Conservation (phyloP, 306 rosid genomes). For the Vicia sativa region DNA sequence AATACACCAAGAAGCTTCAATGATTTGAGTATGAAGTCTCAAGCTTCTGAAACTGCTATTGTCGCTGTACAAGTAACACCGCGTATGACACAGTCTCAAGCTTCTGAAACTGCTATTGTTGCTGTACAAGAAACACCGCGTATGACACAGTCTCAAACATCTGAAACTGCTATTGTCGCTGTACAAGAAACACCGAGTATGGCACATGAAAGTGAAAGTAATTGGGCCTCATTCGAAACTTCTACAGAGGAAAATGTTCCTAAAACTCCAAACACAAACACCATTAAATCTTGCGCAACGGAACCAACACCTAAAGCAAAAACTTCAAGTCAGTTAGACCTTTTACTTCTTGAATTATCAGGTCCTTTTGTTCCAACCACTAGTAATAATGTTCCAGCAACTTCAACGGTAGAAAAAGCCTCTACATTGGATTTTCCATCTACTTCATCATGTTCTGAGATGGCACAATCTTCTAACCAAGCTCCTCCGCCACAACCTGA, state of each 20-base stretch:
- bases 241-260: constrained; percentile 21
- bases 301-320: constrained; percentile 42
- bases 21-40: constrained; percentile 46
- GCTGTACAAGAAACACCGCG: constrained; percentile 41
- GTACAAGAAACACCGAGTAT: constrained; percentile 42
- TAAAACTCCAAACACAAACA: constrained; percentile 42
- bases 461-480: constrained; percentile 43
- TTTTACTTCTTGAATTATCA: constrained; percentile 62
- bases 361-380: constrained; percentile 45
- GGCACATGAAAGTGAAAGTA: constrained; percentile 43
- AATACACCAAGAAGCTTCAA: constrained; percentile 43
- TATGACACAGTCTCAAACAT: constrained; percentile 36
- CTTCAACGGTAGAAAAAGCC: constrained; percentile 33
- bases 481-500: constrained; percentile 36
- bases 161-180: constrained; percentile 32
- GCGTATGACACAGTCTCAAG: constrained; percentile 32
- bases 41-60: constrained; percentile 37
- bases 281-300: constrained; percentile 29
- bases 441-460: constrained; percentile 33
- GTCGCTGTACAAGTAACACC: constrained; percentile 41
- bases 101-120: constrained; percentile 33
- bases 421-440: constrained; percentile 42
- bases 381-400: constrained; percentile 37
- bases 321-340: constrained; percentile 57
- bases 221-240: constrained; percentile 55